Conservation (phyloP, 345 rosid species). For the Linum tenue region DNA sequence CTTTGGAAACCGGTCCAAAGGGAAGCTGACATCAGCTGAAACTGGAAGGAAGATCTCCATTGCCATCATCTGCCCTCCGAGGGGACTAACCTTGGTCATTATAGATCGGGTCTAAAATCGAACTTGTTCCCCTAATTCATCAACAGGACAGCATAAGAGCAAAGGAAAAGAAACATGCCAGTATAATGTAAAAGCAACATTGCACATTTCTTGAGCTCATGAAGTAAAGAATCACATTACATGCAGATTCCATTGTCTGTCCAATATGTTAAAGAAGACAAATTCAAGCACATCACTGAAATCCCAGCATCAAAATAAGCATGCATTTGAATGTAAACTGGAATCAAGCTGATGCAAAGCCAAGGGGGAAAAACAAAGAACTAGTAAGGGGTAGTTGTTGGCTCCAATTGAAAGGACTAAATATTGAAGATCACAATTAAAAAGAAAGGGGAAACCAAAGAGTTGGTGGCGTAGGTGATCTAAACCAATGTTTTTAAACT, state of each 20-base stretch:
- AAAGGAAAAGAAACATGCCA: neutral
- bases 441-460: neutral
- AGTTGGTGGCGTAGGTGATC: neutral
- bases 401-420: neutral
- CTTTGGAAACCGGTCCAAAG: slow-evolving; percentile 66
- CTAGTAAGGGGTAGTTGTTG: neutral
- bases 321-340: too few relatives aligned
- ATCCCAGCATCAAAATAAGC: neutral
- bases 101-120: neutral
- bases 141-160: neutral
- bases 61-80: slow-evolving; percentile 27
- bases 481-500: neutral
- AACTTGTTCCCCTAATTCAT: neutral
- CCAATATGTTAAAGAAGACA: too few relatives aligned
- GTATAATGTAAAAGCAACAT: neutral
- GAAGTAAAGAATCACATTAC: neutral
- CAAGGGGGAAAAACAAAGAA: neutral
- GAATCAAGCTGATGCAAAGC: neutral
- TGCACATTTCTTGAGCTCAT: too few relatives aligned
- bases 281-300: too few relatives aligned
- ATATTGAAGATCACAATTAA: too few relatives aligned
- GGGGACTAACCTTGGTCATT: slow-evolving; percentile 77
- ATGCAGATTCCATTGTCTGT: neutral
- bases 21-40: slow-evolving; percentile 91
- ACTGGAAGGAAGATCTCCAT: slow-evolving; percentile 41